Conservation (phyloP, 345 rosid species). For the Nasturtium officinale region DNA sequence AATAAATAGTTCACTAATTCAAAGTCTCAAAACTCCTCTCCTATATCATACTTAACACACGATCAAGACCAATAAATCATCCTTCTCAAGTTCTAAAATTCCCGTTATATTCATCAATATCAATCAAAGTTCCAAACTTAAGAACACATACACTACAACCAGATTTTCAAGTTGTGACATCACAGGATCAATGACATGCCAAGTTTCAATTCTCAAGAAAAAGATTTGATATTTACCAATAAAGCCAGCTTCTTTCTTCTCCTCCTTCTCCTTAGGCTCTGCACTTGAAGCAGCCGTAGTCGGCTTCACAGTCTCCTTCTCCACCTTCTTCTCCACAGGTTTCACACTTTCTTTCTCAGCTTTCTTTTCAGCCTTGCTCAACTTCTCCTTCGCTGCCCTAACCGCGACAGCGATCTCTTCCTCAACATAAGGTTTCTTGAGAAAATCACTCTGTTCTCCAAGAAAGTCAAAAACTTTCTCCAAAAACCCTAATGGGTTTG, state of each 20-base stretch:
- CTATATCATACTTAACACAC: neutral
- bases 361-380: conserved; percentile 46
- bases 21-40: neutral
- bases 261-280: conserved; percentile 44
- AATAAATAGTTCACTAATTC: conserved; percentile 3
- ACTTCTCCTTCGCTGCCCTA: conserved; percentile 57
- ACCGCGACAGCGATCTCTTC: conserved; percentile 61
- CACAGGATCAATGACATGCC: neutral
- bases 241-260: conserved; percentile 43
- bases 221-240: conserved; percentile 37
- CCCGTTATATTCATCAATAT: neutral
- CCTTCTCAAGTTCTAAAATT: neutral
- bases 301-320: conserved; percentile 34
- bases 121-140: conserved; percentile 18
- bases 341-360: conserved; percentile 34
- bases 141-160: neutral
- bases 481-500: conserved; percentile 68
- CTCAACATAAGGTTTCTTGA: conserved; percentile 61
- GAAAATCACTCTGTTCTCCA: conserved; percentile 68
- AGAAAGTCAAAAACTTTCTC: conserved; percentile 71
- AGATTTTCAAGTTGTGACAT: neutral
- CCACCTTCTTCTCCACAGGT: conserved; percentile 36
- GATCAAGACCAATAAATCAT: conserved; percentile 4
- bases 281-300: conserved; percentile 34
- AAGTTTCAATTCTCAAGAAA: conserved; percentile 13